These are phyloP conservation scores for Albifimbria verrucaria DNA, from an alignment of 2,329 filamentous ascomycete species.

Conservation along the genomic window DNA sequence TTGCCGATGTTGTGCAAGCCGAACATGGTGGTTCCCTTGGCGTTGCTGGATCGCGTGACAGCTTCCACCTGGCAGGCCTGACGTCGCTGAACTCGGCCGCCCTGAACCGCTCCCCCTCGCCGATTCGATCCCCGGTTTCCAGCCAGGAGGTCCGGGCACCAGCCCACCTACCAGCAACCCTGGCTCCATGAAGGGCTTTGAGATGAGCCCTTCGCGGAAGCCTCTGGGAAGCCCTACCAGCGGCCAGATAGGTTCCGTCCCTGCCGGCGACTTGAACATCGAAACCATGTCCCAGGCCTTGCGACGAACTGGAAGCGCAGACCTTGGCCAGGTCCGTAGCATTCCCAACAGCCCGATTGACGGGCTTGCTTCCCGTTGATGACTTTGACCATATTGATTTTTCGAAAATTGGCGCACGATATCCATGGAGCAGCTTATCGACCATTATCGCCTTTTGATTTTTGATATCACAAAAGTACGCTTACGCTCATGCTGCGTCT, in stretches of 20 bases:
- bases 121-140: conserved; percentile 74
- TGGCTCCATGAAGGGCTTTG: conserved; percentile 70
- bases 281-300: conserved; percentile 93
- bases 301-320: conserved; percentile 78
- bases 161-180: conserved; percentile 76
- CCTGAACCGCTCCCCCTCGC: conserved; percentile 71
- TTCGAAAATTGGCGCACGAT: too few species aligned
- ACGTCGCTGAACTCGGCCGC: conserved; percentile 53
- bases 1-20: conserved; percentile 89
- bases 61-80: conserved; percentile 65
- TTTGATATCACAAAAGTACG: too few species aligned
- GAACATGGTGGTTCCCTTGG: conserved; percentile 64
- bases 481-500: too few species aligned
- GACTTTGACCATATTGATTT: background rate
- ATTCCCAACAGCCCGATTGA: conserved; percentile 57
- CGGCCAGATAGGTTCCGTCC: conserved; percentile 44
- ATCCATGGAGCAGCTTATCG: background rate
- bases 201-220: conserved; percentile 61
- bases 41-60: conserved; percentile 58
- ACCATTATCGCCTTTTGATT: too few species aligned
- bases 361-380: conserved; percentile 24
- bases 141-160: conserved; percentile 58
- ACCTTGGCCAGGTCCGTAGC: conserved; percentile 60
- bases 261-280: conserved; percentile 69
- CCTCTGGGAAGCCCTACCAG: conserved; percentile 62